Evolutionary conservation across 306 rosid species (phyloP).

Genomic region (Cicer pinnatifidum): DNA sequence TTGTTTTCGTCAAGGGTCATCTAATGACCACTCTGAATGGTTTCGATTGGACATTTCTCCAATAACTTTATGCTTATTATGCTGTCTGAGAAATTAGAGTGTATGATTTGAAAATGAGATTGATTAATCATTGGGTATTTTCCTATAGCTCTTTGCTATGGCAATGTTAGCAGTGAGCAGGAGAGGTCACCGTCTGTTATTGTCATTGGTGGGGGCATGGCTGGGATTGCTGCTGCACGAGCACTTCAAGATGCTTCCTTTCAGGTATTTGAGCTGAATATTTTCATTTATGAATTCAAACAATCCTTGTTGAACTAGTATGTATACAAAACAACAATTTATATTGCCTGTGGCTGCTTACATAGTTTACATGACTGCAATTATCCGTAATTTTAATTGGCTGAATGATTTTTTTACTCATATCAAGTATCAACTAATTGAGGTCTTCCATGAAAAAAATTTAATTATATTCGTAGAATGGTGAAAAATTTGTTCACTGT

Average conservation of each 20-base stretch:
- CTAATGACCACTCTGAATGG: too few species aligned
- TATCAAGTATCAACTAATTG: background rate
- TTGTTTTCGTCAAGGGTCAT: too few species aligned
- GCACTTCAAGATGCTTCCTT: slow-evolving; percentile 91
- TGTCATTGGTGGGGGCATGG: slow-evolving; percentile 92
- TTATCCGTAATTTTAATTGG: background rate
- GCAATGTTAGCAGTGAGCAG: slow-evolving; percentile 50
- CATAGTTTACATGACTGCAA: background rate
- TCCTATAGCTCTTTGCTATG: slow-evolving; percentile 65
- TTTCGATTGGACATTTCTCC: background rate
- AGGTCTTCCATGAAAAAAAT: slow-evolving; percentile 1
- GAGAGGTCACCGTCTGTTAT: slow-evolving; percentile 87
- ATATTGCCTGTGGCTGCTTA: background rate
- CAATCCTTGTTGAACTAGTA: background rate
- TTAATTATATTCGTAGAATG: background rate
- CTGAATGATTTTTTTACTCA: background rate
- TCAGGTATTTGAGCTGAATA: slow-evolving; percentile 59
- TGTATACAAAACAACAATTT: background rate
- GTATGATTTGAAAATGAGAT: background rate
- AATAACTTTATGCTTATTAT: background rate
- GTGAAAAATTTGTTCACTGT: background rate
- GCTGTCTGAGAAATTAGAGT: background rate
- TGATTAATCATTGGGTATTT: background rate
- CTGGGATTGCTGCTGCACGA: slow-evolving; percentile 96
- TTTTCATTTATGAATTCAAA: background rate